Evolutionary conservation across 192 early-diverging fungal genomes (phyloP).

Genomic region (Phycomyces blakesleeanus): DNA sequence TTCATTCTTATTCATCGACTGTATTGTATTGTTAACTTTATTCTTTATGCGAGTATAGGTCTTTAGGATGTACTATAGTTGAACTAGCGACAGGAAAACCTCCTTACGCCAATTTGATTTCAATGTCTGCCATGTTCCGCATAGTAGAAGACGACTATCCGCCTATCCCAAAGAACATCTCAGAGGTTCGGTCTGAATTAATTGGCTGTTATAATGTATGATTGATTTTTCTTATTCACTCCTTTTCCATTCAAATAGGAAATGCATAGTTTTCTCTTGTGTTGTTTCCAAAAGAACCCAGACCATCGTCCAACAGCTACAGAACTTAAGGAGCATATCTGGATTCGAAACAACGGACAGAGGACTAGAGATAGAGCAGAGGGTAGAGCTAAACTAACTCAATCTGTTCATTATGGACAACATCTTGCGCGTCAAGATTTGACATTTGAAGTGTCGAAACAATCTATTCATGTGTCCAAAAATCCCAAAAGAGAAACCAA

Average conservation of each 20-base stretch:
- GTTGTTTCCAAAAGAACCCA: slow-evolving; percentile 84
- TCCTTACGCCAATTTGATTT: slow-evolving; percentile 78
- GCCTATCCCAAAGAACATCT: slow-evolving; percentile 79
- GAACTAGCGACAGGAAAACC: slow-evolving; percentile 92
- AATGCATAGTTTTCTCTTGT: slow-evolving; percentile 74
- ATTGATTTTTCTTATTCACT: neutral
- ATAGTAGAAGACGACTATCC: slow-evolving; percentile 94
- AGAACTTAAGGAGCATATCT: slow-evolving; percentile 69
- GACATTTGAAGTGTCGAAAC: no score
- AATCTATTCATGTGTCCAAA: no score
- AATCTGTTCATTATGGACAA: no score
- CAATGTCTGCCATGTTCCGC: slow-evolving; percentile 90
- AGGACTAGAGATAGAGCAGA: neutral
- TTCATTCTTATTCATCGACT: no score
- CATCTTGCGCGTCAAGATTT: no score
- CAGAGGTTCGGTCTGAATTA: slow-evolving; percentile 33
- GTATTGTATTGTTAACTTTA: no score
- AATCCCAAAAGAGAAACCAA: no score
- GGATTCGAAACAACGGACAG: slow-evolving; percentile 55
- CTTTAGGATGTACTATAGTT: slow-evolving; percentile 88
- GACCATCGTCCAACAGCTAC: slow-evolving; percentile 65
- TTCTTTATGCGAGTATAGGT: no score
- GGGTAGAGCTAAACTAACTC: neutral
- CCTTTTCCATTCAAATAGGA: slow-evolving; percentile 30
- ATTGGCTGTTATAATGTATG: no score